phyloP scores from a whole-genome alignment of 192 early-diverging fungal genomes.

The Geranomyces variabilis region DNA sequence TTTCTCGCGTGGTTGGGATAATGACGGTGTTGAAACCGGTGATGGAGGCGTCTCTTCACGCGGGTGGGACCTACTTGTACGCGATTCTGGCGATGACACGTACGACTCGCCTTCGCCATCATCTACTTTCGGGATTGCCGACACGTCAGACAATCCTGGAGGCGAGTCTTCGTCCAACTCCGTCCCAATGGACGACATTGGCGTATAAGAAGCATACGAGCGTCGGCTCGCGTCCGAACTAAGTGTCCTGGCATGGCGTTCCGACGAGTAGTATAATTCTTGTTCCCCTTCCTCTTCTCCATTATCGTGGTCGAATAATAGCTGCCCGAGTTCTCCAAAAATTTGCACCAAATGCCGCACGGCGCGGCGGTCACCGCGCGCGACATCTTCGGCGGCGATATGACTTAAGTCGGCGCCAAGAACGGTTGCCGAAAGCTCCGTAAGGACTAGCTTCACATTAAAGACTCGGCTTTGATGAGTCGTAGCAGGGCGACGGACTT shows the following conservation, averaged over 20 bases:
- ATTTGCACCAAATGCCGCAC: constrained; percentile 29
- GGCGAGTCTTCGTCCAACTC: neutral
- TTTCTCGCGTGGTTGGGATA: neutral
- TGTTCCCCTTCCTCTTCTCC: neutral
- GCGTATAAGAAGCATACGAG: neutral
- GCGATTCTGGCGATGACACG: too few relatives aligned
- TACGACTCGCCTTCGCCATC: too few relatives aligned
- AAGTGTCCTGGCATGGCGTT: neutral
- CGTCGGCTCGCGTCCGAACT: too few relatives aligned
- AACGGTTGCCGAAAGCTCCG: constrained; percentile 14
- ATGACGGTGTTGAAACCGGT: neutral
- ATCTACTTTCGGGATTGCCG: neutral
- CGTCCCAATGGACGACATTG: neutral
- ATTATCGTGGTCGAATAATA: neutral
- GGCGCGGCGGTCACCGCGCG: neutral
- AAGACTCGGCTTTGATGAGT: constrained; percentile 13
- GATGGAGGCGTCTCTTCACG: too few relatives aligned
- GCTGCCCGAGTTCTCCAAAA: constrained; percentile 24
- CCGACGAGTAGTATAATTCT: neutral
- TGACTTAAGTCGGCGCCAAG: constrained; percentile 30
- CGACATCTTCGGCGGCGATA: constrained; percentile 22
- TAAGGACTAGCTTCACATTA: constrained; percentile 28
- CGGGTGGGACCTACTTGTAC: too few relatives aligned
- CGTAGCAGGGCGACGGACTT: neutral
- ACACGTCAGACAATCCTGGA: neutral